Percentiles rank a stretch among this genome's conserved stretches.
These are phyloP conservation scores for Collybiopsis luxurians DNA, from an alignment of 768 basidiomycete genomes.

Conservation along the genomic window DNA sequence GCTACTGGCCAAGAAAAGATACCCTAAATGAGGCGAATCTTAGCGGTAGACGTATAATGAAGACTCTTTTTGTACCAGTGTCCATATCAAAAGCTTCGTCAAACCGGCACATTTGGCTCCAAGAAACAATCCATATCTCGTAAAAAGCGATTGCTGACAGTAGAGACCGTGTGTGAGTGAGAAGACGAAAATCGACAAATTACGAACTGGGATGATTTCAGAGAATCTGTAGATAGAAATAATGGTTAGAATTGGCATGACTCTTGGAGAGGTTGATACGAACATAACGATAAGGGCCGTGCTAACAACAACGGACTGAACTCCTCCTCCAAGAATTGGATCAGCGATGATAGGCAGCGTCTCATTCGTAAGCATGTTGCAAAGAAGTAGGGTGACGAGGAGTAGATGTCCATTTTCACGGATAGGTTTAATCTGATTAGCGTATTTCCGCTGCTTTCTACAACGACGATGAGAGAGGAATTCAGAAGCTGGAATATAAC, in stretches of 20 bases:
- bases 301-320: constrained; percentile 74
- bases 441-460: constrained; percentile 78
- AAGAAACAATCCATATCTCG: constrained; percentile 81
- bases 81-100: constrained; percentile 64
- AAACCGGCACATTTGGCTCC: constrained; percentile 83
- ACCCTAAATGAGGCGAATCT: constrained; percentile 37
- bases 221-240: constrained; percentile 56
- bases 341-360: constrained; percentile 80
- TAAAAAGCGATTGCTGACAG: constrained; percentile 58
- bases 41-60: too few species aligned
- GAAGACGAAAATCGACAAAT: too few species aligned
- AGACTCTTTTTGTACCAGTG: constrained; percentile 45
- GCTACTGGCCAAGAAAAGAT: constrained; percentile 84
- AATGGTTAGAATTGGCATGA: background rate
- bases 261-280: constrained; percentile 27
- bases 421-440: constrained; percentile 83
- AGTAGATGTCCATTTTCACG: constrained; percentile 81
- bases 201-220: constrained; percentile 71
- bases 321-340: constrained; percentile 75
- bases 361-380: constrained; percentile 90
- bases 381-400: constrained; percentile 78
- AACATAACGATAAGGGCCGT: constrained; percentile 88
- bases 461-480: too few species aligned
- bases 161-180: too few species aligned
- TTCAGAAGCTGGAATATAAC: background rate